These are phyloP conservation scores for Flaveria linearis DNA, from an alignment of 129 eudicot species.

Conservation along the genomic window DNA sequence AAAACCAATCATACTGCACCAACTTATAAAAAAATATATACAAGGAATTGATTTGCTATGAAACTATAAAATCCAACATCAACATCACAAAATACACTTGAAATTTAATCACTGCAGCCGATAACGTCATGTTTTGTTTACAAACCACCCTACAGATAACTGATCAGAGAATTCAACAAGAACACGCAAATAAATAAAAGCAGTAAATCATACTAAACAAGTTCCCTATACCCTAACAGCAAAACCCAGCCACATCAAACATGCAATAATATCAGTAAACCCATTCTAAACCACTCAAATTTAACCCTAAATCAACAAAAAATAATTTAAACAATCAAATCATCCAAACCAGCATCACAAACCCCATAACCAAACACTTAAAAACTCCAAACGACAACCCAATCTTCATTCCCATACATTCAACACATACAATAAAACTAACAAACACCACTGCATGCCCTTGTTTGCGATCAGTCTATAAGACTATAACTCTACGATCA, in stretches of 20 bases:
- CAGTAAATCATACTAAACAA: not conserved
- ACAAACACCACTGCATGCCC: not conserved
- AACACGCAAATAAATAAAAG: not conserved
- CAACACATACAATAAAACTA: not conserved
- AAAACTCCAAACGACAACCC: not conserved
- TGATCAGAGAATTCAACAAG: not conserved
- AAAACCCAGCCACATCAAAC: conserved; percentile 12
- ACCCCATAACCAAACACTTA: too few relatives aligned
- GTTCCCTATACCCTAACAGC: not conserved
- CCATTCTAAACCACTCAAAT: conserved; percentile 11
- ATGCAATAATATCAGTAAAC: conserved; percentile 1
- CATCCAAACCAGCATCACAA: not conserved
- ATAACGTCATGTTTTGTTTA: not conserved
- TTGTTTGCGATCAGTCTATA: not conserved
- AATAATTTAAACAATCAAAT: conserved; percentile 16
- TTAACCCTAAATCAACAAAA: conserved; percentile 6
- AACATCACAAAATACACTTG: not conserved
- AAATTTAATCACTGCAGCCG: not conserved
- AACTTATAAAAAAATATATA: not conserved
- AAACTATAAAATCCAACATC: conserved; percentile 15
- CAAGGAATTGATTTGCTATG: not conserved
- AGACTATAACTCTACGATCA: not conserved
- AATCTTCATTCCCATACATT: not conserved
- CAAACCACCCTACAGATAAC: not conserved
- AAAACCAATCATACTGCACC: not conserved